These are phyloP conservation scores for Gossypium gossypioides DNA, from an alignment of 441 rosid species.

Conservation along the genomic window DNA sequence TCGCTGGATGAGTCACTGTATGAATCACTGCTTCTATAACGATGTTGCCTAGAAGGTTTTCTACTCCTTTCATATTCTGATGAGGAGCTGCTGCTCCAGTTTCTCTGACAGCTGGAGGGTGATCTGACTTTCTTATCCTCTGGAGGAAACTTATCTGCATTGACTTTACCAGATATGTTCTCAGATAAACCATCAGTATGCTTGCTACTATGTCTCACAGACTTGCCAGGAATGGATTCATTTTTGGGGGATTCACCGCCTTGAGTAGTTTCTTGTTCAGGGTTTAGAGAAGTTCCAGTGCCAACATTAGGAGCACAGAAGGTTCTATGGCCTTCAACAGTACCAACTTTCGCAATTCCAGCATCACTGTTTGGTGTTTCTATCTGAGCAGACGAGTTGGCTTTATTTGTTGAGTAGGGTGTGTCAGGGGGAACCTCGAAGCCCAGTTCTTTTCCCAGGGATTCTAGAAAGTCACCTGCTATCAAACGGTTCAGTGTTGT, in stretches of 20 bases:
- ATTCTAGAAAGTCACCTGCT: slow-evolving; percentile 88
- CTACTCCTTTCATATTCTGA: slow-evolving; percentile 58
- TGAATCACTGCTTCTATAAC: slow-evolving; percentile 38
- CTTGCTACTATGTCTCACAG: slow-evolving; percentile 14
- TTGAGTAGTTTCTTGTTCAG: slow-evolving; percentile 15
- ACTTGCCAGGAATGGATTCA: slow-evolving; percentile 7
- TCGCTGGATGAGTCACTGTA: slow-evolving; percentile 48
- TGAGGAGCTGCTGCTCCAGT: slow-evolving; percentile 30
- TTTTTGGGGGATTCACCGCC: slow-evolving; percentile 11
- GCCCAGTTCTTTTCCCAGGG: slow-evolving; percentile 90
- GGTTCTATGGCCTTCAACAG: slow-evolving; percentile 19
- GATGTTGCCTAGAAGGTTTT: slow-evolving; percentile 34
- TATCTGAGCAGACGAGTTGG: slow-evolving; percentile 19
- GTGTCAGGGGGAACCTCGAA: slow-evolving; percentile 77
- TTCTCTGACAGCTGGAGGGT: slow-evolving; percentile 16
- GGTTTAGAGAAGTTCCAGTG: slow-evolving; percentile 7
- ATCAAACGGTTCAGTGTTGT: slow-evolving; percentile 73
- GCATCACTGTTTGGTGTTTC: slow-evolving; percentile 20
- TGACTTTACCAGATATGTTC: slow-evolving; percentile 18
- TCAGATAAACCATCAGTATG: slow-evolving; percentile 19
- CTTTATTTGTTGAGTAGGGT: slow-evolving; percentile 27
- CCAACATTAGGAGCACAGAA: slow-evolving; percentile 14
- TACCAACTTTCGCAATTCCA: slow-evolving; percentile 13
- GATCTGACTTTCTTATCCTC: slow-evolving; percentile 31
- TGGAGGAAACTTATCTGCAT: slow-evolving; percentile 16